These are phyloP conservation scores for Condylostoma magnum DNA, from an alignment of 169 alveolate genomes.

Conservation along the genomic window DNA sequence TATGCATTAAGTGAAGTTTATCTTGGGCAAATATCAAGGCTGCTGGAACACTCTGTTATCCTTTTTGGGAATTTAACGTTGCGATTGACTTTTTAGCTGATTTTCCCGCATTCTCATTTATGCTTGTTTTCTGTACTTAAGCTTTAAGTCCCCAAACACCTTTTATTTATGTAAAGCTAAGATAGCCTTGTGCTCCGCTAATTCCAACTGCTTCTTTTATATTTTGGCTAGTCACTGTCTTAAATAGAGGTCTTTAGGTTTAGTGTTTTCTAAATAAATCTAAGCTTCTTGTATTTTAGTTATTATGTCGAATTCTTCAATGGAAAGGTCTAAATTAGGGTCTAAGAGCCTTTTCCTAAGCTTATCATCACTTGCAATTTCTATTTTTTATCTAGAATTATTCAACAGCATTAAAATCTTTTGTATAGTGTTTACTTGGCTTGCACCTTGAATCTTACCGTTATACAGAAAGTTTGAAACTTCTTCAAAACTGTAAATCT, in stretches of 20 bases:
- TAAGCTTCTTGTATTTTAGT: neutral
- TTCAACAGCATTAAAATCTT: constrained; percentile 5
- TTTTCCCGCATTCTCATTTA: no score
- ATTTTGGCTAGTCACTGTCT: constrained; percentile 10
- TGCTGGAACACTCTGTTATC: no score
- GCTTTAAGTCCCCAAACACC: neutral
- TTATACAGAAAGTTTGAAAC: neutral
- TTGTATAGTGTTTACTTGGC: neutral
- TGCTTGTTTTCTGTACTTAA: no score
- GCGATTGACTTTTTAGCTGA: no score
- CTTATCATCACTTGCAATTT: neutral
- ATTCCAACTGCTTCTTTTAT: constrained; percentile 8
- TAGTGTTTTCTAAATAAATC: neutral
- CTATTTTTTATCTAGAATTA: neutral
- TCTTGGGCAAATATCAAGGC: no score
- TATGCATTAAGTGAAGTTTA: no score
- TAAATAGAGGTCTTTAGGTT: constrained; percentile 2
- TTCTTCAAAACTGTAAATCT: constrained; percentile 4
- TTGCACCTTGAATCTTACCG: neutral
- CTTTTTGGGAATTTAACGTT: no score
- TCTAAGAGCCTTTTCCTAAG: neutral
- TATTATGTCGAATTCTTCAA: neutral
- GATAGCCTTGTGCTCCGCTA: constrained; percentile 22
- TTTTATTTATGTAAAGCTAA: constrained; percentile 21
- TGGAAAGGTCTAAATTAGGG: neutral